phyloP scores from a whole-genome alignment of 495 filamentous ascomycete genomes.

The Annulohypoxylon bovei region DNA sequence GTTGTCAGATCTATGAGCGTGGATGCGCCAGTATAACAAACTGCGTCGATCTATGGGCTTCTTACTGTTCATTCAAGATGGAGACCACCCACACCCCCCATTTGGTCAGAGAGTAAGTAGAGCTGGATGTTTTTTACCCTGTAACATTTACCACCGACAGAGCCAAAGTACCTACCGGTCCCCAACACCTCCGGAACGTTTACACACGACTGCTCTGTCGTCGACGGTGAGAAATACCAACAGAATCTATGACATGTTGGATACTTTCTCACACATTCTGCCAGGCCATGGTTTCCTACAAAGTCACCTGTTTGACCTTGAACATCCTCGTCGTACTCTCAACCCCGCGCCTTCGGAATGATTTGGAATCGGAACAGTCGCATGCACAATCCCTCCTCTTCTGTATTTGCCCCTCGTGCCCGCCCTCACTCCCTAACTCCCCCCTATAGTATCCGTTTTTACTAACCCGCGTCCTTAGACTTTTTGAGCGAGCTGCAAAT shows the following conservation, averaged over 20 bases:
- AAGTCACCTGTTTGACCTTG: constrained; percentile 56
- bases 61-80: constrained; percentile 97
- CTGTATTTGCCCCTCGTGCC: constrained; percentile 66
- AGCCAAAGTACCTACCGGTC: constrained; percentile 48
- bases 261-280: constrained; percentile 67
- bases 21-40: constrained; percentile 92
- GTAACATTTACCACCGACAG: constrained; percentile 59
- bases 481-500: constrained; percentile 90
- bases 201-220: constrained; percentile 48
- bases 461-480: constrained; percentile 71
- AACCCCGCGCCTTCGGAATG: constrained; percentile 56
- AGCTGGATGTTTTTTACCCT: constrained; percentile 75
- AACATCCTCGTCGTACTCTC: constrained; percentile 55
- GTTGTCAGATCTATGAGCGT: constrained; percentile 86
- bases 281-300: constrained; percentile 63
- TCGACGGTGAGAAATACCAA: constrained; percentile 65
- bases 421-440: constrained; percentile 52
- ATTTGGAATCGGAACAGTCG: constrained; percentile 60
- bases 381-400: constrained; percentile 64
- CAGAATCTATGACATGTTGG: constrained; percentile 59
- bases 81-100: constrained; percentile 95
- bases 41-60: constrained; percentile 95
- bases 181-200: constrained; percentile 31
- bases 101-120: constrained; percentile 99
- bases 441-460: constrained; percentile 49